Conservation (phyloP, 2,329 filamentous ascomycete genomes). For the Polychaeton citri region DNA sequence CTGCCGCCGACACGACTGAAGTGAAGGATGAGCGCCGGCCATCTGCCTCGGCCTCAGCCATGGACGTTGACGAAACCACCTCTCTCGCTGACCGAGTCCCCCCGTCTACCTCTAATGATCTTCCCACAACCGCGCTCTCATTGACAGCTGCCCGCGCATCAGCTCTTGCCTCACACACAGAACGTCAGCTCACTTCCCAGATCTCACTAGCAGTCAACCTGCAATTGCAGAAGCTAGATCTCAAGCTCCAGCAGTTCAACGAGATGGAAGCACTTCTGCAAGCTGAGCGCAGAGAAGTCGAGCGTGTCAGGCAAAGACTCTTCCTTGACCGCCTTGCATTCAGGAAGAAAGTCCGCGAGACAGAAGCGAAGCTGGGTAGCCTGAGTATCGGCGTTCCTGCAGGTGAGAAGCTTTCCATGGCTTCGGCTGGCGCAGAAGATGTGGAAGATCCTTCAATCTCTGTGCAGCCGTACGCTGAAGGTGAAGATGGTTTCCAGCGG, state of each 20-base stretch:
- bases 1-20: slow-evolving; percentile 33
- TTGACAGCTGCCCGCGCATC: slow-evolving; percentile 75
- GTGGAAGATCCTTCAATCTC: neutral
- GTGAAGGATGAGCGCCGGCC: slow-evolving; percentile 34
- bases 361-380: slow-evolving; percentile 45
- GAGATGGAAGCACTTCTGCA: slow-evolving; percentile 90
- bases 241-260: slow-evolving; percentile 91
- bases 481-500: neutral
- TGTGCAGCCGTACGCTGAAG: neutral
- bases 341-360: slow-evolving; percentile 71
- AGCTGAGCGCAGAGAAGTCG: slow-evolving; percentile 82
- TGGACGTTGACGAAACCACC: slow-evolving; percentile 46
- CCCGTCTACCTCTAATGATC: slow-evolving; percentile 18
- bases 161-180: slow-evolving; percentile 85
- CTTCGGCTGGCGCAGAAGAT: slow-evolving; percentile 3
- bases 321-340: slow-evolving; percentile 87
- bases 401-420: slow-evolving; percentile 12
- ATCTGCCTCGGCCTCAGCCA: slow-evolving; percentile 28
- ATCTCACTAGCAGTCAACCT: slow-evolving; percentile 87
- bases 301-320: slow-evolving; percentile 80
- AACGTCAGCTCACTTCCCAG: slow-evolving; percentile 88
- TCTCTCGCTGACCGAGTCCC: slow-evolving; percentile 36
- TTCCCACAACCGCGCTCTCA: slow-evolving; percentile 68
- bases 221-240: slow-evolving; percentile 86
- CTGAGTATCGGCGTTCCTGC: slow-evolving; percentile 13